A percentile compares a stretch with the other conserved stretches of the same genome.
phyloP scores from a whole-genome alignment of 1,284 basidiomycete species.

The Puccinia polysora region DNA sequence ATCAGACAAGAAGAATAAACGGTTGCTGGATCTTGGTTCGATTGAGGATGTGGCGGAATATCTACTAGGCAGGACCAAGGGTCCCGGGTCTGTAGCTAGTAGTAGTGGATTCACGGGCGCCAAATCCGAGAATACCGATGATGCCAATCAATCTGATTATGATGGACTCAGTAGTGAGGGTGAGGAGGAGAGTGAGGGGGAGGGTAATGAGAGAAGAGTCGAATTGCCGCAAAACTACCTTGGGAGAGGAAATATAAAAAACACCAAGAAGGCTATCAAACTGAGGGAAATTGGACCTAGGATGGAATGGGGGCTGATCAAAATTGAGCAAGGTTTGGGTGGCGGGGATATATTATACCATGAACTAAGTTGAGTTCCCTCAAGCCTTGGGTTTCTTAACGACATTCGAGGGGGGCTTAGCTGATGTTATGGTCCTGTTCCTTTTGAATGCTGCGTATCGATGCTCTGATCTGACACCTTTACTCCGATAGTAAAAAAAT shows the following conservation, averaged over 20 bases:
- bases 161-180: constrained; percentile 58
- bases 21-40: constrained; percentile 71
- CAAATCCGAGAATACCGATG: constrained; percentile 47
- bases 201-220: constrained; percentile 59
- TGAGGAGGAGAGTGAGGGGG: constrained; percentile 76
- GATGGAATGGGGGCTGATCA: constrained; percentile 86
- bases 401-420: not conserved
- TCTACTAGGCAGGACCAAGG: constrained; percentile 68
- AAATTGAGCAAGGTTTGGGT: constrained; percentile 82
- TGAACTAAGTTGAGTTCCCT: constrained; percentile 64
- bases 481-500: constrained; percentile 49
- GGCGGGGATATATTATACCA: constrained; percentile 72
- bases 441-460: not conserved
- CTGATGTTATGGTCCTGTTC: not conserved
- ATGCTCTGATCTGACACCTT: not conserved
- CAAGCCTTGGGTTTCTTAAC: constrained; percentile 1
- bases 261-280: constrained; percentile 80
- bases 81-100: constrained; percentile 58
- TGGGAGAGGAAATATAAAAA: constrained; percentile 86
- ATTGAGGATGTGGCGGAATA: constrained; percentile 96
- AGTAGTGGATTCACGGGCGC: constrained; percentile 54
- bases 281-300: constrained; percentile 92
- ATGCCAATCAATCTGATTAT: constrained; percentile 68
- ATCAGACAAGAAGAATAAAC: constrained; percentile 52
- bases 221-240: constrained; percentile 86